Conservation (phyloP, 2,329 filamentous ascomycete genomes). For the Raffaelea deltoideospora region DNA sequence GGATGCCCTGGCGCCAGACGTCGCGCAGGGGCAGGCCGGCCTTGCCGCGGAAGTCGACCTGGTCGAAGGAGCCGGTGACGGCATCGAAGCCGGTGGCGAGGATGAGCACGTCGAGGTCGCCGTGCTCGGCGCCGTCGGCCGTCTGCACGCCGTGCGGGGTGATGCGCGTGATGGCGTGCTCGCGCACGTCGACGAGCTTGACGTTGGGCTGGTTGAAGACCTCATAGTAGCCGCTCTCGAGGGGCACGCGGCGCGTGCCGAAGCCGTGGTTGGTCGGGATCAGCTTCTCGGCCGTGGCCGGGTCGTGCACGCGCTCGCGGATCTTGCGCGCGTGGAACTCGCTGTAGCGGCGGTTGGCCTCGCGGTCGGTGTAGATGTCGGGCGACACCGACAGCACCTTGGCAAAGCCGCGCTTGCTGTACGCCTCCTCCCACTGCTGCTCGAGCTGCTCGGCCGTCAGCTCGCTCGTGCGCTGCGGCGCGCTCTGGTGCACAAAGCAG, state of each 20-base stretch:
- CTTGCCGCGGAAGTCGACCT: conserved; percentile 12
- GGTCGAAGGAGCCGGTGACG: conserved; percentile 16
- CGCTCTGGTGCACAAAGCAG: conserved; percentile 33
- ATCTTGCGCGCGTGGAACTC: conserved; percentile 20
- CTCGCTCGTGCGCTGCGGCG: conserved; percentile 28
- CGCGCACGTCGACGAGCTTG: conserved; percentile 26
- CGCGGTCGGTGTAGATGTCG: conserved; percentile 15
- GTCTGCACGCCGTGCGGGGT: conserved; percentile 22
- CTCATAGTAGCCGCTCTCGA: conserved; percentile 35
- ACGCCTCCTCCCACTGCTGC: conserved; percentile 26
- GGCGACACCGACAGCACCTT: neutral
- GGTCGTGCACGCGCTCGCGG: conserved; percentile 18
- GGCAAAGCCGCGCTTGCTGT: conserved; percentile 10
- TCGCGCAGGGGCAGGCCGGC: conserved; percentile 22
- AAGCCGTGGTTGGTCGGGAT: conserved; percentile 29
- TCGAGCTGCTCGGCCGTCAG: conserved; percentile 24
- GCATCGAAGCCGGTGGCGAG: conserved; percentile 19
- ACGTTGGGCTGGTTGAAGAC: conserved; percentile 29
- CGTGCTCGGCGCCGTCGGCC: conserved; percentile 18
- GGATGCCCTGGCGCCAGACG: conserved; percentile 21
- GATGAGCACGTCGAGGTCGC: conserved; percentile 21
- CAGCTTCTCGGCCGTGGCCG: conserved; percentile 17
- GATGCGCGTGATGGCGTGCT: conserved; percentile 24
- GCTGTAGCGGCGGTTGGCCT: conserved; percentile 16
- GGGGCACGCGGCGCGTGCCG: conserved; percentile 26